Evolutionary conservation across 495 filamentous ascomycete genomes (phyloP), one percentile per base, ranked within the genome.

Genomic region (Aspergillus carlsbadensis): DNA sequence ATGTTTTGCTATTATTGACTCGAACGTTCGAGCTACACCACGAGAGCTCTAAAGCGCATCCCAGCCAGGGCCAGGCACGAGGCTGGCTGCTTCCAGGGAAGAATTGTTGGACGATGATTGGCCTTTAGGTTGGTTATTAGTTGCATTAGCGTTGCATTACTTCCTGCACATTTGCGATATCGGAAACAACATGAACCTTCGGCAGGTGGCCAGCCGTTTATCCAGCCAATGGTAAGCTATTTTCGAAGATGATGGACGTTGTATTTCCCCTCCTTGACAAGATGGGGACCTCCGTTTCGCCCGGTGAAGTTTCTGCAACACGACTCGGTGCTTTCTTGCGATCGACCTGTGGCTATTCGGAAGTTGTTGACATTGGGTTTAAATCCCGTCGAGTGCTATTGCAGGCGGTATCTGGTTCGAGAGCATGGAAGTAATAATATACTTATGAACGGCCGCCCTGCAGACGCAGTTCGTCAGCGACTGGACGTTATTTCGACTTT

Each of bases 141-240:
- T 13, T 57, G 61, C 54, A 64, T 46, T 50, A 45, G 49, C 35
- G 57, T 20, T 52, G 61, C 61, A 63, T 42, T 63, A 29, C 26
- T 29, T 56, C 56, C 35, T 31, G 11, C 18, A 20, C 29, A 14
- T 41, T 55, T 14, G 43, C 26, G 10, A n/a, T 55, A 31, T 47
- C 29, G 52, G 31, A 53, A 55, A 39, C 5, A 52, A 29, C 3
- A 29, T 8, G 26, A 29, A 29, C 26, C n/a, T n/a, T n/a, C 26
- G 26, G 31, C 29, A n/a, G 42, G 34, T 56, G 35, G 54, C 43
- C 54, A 42, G 54, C 15, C 52, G 3, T 26, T 42, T 21, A 37
- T n/a, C 13, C 22, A 41, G 11, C 3, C 21, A 39, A 21, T 35
- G 35, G 45, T 54, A 44, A 45, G 24, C 39, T 17, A 22, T 45